A percentile compares a stretch with the other conserved stretches of the same genome.
Evolutionary conservation across 805 yeast species (phyloP).

Genomic region (Spathaspora gorwiae): DNA sequence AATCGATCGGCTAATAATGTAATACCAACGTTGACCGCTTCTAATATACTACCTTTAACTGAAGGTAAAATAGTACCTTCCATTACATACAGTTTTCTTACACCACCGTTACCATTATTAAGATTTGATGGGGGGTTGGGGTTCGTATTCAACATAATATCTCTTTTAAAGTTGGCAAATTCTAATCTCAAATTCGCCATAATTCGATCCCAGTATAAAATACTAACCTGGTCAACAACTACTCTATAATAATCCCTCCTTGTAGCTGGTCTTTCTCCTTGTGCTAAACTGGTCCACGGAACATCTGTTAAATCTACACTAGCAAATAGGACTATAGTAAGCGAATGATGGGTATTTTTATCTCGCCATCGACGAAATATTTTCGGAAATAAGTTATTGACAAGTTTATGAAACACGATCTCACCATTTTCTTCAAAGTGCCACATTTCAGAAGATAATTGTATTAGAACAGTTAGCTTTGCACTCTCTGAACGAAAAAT

Average conservation of each 20-base stretch:
- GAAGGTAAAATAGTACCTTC: slow-evolving; percentile 75
- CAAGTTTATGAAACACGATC: slow-evolving; percentile 84
- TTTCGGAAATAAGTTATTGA: slow-evolving; percentile 87
- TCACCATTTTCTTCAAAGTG: slow-evolving; percentile 96
- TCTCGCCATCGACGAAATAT: slow-evolving; percentile 85
- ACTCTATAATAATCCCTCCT: slow-evolving; percentile 82
- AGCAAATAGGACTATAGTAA: slow-evolving; percentile 84
- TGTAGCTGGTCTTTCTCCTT: slow-evolving; percentile 67
- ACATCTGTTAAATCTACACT: slow-evolving; percentile 58
- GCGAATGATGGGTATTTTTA: slow-evolving; percentile 82
- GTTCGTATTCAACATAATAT: slow-evolving; percentile 49
- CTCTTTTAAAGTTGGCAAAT: slow-evolving; percentile 75
- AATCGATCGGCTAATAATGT: slow-evolving; percentile 73
- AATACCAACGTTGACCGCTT: slow-evolving; percentile 81
- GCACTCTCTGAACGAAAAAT: slow-evolving; percentile 92
- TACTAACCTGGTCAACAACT: slow-evolving; percentile 91
- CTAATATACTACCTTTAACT: slow-evolving; percentile 83
- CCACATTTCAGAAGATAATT: slow-evolving; percentile 95
- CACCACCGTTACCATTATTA: neutral
- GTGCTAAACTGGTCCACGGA: slow-evolving; percentile 54
- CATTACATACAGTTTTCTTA: slow-evolving; percentile 26
- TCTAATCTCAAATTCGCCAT: slow-evolving; percentile 84
- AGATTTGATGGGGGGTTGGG: too few species aligned
- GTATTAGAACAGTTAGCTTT: slow-evolving; percentile 74
- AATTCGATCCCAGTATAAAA: slow-evolving; percentile 84